Evolutionary conservation across 805 yeast species (phyloP).

Genomic region (Pichia occidentalis): DNA sequence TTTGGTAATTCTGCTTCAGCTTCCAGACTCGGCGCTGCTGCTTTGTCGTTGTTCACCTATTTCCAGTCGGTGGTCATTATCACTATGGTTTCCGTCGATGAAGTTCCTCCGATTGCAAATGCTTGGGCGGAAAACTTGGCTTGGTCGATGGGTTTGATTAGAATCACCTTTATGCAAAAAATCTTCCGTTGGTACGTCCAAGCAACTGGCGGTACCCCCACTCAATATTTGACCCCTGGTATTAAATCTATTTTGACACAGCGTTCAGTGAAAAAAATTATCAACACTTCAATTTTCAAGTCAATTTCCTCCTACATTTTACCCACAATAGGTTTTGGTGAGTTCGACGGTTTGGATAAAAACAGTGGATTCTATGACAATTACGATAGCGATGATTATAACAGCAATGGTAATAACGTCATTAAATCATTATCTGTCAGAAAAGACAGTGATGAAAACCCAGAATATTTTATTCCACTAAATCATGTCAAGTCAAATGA

Average conservation of each 20-base stretch:
- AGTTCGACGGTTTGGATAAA: too few relatives aligned
- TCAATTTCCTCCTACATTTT: slow-evolving; percentile 16
- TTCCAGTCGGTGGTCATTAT: slow-evolving; percentile 85
- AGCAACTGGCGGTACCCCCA: slow-evolving; percentile 83
- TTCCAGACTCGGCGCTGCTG: slow-evolving; percentile 80
- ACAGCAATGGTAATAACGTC: too few relatives aligned
- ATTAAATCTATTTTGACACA: slow-evolving; percentile 71
- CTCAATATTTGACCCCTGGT: slow-evolving; percentile 54
- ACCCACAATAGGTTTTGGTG: too few relatives aligned
- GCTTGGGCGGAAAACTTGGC: slow-evolving; percentile 90
- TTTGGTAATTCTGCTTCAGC: slow-evolving; percentile 88
- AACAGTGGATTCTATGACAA: too few relatives aligned
- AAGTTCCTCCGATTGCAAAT: slow-evolving; percentile 86
- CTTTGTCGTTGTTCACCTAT: slow-evolving; percentile 75
- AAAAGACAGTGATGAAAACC: neutral
- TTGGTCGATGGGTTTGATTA: slow-evolving; percentile 91
- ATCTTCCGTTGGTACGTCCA: slow-evolving; percentile 81
- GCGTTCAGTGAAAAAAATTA: slow-evolving; percentile 29
- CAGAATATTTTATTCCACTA: slow-evolving; percentile 10
- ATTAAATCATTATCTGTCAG: neutral
- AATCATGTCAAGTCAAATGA: slow-evolving; percentile 44
- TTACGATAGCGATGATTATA: too few relatives aligned
- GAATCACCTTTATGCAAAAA: slow-evolving; percentile 73
- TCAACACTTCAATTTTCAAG: slow-evolving; percentile 17
- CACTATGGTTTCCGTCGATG: slow-evolving; percentile 76